Evolutionary conservation across 768 basidiomycete genomes (phyloP).

Genomic region (Lactarius trivialis): DNA sequence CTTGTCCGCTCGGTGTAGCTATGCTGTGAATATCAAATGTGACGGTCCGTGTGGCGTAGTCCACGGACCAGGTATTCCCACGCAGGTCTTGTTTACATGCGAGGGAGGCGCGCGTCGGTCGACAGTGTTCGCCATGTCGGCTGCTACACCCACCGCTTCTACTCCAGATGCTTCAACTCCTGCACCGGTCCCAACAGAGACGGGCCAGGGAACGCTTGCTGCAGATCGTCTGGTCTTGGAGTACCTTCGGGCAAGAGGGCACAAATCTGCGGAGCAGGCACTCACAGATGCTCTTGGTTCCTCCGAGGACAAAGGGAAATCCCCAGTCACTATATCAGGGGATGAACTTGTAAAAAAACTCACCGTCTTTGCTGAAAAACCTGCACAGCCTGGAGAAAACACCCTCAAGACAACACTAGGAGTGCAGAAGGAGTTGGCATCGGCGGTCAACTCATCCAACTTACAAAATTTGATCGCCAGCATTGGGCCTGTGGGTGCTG

Average conservation of each 20-base stretch:
- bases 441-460: constrained; percentile 63
- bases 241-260: constrained; percentile 44
- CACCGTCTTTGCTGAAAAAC: constrained; percentile 65
- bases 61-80: neutral
- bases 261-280: constrained; percentile 39
- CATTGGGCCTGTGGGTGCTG: constrained; percentile 72
- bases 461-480: constrained; percentile 73
- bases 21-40: neutral
- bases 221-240: constrained; percentile 41
- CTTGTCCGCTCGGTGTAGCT: neutral
- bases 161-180: constrained; percentile 39
- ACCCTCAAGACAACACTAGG: constrained; percentile 57
- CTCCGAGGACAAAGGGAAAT: constrained; percentile 34
- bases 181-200: constrained; percentile 37
- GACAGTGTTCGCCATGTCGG: constrained; percentile 34
- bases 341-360: constrained; percentile 52
- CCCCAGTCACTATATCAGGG: constrained; percentile 33
- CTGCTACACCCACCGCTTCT: constrained; percentile 44
- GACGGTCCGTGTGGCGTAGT: neutral
- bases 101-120: neutral
- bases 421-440: constrained; percentile 60
- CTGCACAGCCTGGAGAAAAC: constrained; percentile 62
- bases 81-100: neutral
- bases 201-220: constrained; percentile 37
- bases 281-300: constrained; percentile 37